phyloP scores from a whole-genome alignment of 1,284 basidiomycete species.

The Ceratobasidium theobromae region DNA sequence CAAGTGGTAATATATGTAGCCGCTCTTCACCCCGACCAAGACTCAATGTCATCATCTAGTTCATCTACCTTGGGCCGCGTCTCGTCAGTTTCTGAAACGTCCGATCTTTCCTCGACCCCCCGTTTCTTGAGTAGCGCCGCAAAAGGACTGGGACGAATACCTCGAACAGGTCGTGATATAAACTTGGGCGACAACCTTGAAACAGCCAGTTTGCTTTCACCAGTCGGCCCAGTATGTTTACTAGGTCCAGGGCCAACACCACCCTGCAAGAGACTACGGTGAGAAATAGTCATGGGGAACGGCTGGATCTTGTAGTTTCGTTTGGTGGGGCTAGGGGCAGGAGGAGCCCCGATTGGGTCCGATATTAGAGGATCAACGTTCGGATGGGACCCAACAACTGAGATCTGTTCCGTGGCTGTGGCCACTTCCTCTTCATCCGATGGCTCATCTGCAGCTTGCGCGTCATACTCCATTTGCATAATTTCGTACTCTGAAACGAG shows the following conservation, averaged over 20 bases:
- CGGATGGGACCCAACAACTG: not conserved
- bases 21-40: constrained; percentile 6
- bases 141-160: constrained; percentile 11
- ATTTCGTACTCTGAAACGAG: not conserved
- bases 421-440: not conserved
- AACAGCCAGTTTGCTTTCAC: not conserved
- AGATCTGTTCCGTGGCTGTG: not conserved
- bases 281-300: not conserved
- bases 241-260: no score
- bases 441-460: not conserved
- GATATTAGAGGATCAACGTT: not conserved
- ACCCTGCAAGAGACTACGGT: not conserved
- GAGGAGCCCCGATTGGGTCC: not conserved
- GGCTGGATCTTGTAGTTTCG: not conserved
- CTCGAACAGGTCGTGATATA: not conserved
- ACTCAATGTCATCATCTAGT: constrained; percentile 20
- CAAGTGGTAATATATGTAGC: not conserved
- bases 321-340: not conserved
- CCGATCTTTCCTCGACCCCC: not conserved
- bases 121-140: constrained; percentile 13
- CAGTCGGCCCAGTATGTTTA: no score
- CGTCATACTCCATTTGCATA: not conserved
- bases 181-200: constrained; percentile 16
- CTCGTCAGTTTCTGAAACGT: not conserved
- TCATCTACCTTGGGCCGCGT: not conserved